Conservation (phyloP, 176 grass and related monocot species). For the Oryza meyeriana region DNA sequence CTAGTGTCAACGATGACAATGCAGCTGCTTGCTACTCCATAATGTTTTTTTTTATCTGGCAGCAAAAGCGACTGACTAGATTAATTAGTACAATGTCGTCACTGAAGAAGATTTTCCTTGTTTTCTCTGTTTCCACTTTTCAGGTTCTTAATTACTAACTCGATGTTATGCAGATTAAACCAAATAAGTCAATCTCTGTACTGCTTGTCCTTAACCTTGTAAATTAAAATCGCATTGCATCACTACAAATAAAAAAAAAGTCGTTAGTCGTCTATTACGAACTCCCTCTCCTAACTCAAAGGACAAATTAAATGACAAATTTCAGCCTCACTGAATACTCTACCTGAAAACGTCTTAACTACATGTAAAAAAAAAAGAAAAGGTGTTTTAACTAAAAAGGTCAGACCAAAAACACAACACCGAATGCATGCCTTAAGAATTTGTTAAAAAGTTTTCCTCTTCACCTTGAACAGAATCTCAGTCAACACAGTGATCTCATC, state of each 20-base stretch:
- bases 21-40: not conserved
- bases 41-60: not conserved
- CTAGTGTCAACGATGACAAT: not conserved
- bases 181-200: not conserved
- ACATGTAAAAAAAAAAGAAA: not conserved
- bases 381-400: not conserved
- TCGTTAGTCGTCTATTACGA: not conserved
- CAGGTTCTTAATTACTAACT: not conserved
- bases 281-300: not conserved
- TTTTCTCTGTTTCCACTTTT: not conserved
- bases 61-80: not conserved
- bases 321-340: not conserved
- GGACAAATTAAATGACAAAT: not conserved
- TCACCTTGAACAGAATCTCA: not conserved
- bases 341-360: not conserved
- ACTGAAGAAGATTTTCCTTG: not conserved
- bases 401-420: not conserved
- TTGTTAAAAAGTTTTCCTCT: not conserved
- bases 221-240: not conserved
- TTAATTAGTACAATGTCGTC: not conserved
- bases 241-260: not conserved
- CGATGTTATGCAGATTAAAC: not conserved
- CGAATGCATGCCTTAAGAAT: not conserved
- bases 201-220: not conserved
- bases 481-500: slow-evolving; percentile 38